These are phyloP conservation scores for Passalora sequoiae DNA, from an alignment of 2,329 filamentous ascomycete species.

Conservation along the genomic window DNA sequence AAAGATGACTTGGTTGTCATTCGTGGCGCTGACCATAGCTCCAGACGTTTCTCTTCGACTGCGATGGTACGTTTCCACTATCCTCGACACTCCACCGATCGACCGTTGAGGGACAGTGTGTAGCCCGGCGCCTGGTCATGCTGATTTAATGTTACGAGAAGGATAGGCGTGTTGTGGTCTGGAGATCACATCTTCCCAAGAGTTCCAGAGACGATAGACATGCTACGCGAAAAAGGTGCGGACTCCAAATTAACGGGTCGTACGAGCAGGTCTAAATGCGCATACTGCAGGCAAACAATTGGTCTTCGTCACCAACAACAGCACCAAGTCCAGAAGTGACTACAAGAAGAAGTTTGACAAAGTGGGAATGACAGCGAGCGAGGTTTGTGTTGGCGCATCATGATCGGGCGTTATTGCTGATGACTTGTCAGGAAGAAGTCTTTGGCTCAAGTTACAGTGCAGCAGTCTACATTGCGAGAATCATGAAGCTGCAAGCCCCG, in stretches of 20 bases:
- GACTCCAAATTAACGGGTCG: too few relatives aligned
- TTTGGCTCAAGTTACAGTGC: constrained; percentile 95
- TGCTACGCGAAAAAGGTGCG: constrained; percentile 74
- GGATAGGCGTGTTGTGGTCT: constrained; percentile 88
- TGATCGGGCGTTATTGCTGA: neutral
- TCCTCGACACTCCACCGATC: too few relatives aligned
- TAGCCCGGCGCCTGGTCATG: too few relatives aligned
- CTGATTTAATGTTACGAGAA: constrained; percentile 37
- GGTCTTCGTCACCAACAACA: constrained; percentile 98
- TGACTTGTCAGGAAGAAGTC: constrained; percentile 75
- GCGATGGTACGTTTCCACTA: constrained; percentile 66
- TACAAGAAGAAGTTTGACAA: constrained; percentile 86
- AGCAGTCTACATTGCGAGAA: constrained; percentile 90
- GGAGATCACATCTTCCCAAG: constrained; percentile 84
- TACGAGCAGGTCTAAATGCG: too few relatives aligned
- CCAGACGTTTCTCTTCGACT: constrained; percentile 90
- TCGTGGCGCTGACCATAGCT: constrained; percentile 3
- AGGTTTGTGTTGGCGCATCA: constrained; percentile 40
- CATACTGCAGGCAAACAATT: constrained; percentile 77
- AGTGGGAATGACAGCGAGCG: constrained; percentile 71
- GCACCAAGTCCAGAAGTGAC: constrained; percentile 87
- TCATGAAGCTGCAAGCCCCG: constrained; percentile 69
- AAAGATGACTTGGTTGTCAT: too few relatives aligned
- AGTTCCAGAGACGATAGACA: constrained; percentile 75
- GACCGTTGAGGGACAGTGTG: too few relatives aligned